Percentiles rank a stretch among this genome's conserved stretches.
Evolutionary conservation across 805 yeast species (phyloP).

Genomic region (Kluyveromyces dobzhanskii): DNA sequence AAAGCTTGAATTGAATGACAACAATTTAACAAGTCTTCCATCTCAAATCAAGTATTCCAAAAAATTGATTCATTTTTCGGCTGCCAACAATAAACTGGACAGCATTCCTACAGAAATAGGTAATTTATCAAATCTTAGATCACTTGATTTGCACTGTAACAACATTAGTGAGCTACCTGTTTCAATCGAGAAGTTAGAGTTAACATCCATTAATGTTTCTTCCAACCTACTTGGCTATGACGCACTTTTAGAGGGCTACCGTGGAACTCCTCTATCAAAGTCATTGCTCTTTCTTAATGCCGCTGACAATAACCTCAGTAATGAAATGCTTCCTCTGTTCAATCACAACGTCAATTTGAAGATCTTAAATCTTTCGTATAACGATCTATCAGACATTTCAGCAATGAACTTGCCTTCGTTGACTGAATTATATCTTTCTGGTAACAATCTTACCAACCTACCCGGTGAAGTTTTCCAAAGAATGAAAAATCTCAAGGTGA

Average conservation of each 20-base stretch:
- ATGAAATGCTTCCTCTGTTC: constrained; percentile 64
- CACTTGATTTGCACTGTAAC: constrained; percentile 76
- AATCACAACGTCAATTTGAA: constrained; percentile 50
- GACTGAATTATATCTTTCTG: constrained; percentile 66
- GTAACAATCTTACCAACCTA: constrained; percentile 67
- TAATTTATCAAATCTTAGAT: constrained; percentile 46
- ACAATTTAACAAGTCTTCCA: constrained; percentile 74
- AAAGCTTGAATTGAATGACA: constrained; percentile 67
- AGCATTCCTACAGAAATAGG: constrained; percentile 61
- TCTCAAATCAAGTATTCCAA: constrained; percentile 51
- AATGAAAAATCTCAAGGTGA: constrained; percentile 46
- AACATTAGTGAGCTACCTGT: constrained; percentile 63
- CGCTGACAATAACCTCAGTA: constrained; percentile 78
- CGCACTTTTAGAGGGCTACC: constrained; percentile 11
- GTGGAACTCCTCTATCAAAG: constrained; percentile 33
- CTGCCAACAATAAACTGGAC: constrained; percentile 67
- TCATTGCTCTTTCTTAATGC: constrained; percentile 51
- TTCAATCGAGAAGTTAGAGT: constrained; percentile 57
- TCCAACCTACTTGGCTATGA: constrained; percentile 52
- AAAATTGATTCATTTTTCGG: constrained; percentile 57
- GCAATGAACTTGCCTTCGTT: constrained; percentile 54
- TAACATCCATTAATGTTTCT: constrained; percentile 57
- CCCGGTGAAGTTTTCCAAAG: constrained; percentile 79
- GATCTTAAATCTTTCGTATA: constrained; percentile 70
- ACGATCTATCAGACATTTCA: constrained; percentile 77